Evolutionary conservation across 176 grass and related monocot genomes (phyloP), one percentile per base, ranked within the genome.

Genomic region (Pharus latifolius): DNA sequence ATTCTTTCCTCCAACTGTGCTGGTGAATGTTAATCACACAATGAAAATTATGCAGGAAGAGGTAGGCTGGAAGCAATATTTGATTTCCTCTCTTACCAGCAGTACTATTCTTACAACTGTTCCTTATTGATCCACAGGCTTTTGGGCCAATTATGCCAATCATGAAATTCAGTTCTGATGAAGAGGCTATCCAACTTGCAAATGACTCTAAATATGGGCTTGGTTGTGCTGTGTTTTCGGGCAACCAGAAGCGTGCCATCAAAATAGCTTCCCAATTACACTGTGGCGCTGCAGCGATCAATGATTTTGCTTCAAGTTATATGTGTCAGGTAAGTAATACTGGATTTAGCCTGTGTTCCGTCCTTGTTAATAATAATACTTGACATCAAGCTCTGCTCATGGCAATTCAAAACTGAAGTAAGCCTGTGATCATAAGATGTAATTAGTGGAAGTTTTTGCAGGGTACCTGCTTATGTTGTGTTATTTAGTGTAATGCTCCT

Each of bases 11-110:
- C 95, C 95, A 71, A 98, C 95, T 81, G 90, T 98, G 30, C 68
- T 98, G 42, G 81, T 93, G 58, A 98, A 98, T 67, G 95, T 98
- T 81, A 30, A 98, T 58, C 95, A 98, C 63, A 85, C 84, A n/a
- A 98, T 98, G 95, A 93, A 88, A 73, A 76, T 98, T 54, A 98
- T 98, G 95, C 95, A 91, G 67, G 95, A 93, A 73, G 95, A 98
- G 90, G 95, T 98, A 93, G 2, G 50, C 25, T 75, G 40, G 72
- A 71, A 16, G 8, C 1, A 5, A 56, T 27, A 28, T 6, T 49
- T 60, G 12, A 19, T 46, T 45, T 49, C 10, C 7, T 60, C 29
- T 32, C 34, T 9, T 41, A 33, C 18, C 20, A 51, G 16, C 49
- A 13, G 1, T 67, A 34, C 15, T 67, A 57, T 22, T 57, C 41